Conservation (phyloP, 768 basidiomycete species). For the Imleria badia region DNA sequence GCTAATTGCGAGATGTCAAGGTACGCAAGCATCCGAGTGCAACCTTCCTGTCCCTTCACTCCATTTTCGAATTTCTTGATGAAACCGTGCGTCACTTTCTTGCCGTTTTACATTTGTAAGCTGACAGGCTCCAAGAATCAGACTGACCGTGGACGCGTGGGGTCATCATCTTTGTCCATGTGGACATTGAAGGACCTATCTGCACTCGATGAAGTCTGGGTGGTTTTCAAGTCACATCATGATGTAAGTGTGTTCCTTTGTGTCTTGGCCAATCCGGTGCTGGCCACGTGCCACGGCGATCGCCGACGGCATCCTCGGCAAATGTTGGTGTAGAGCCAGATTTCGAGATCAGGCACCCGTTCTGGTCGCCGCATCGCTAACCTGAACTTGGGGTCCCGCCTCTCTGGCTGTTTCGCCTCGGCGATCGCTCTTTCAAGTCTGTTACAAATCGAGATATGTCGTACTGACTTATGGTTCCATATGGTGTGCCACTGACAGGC, state of each 20-base stretch:
- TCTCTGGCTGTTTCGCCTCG: slow-evolving; percentile 10
- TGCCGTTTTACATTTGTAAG: not conserved
- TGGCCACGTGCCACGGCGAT: slow-evolving; percentile 5
- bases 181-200: slow-evolving; percentile 46
- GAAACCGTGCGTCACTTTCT: slow-evolving; percentile 16
- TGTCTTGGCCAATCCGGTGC: not conserved
- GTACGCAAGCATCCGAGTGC: slow-evolving; percentile 25
- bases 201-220: slow-evolving; percentile 45
- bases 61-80: slow-evolving; percentile 25
- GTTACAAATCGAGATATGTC: slow-evolving; percentile 11
- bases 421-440: slow-evolving; percentile 16
- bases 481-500: slow-evolving; percentile 42
- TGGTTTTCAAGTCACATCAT: slow-evolving; percentile 57
- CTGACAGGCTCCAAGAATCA: slow-evolving; percentile 15
- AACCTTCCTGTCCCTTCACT: slow-evolving; percentile 24
- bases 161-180: slow-evolving; percentile 44
- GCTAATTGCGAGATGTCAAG: slow-evolving; percentile 13
- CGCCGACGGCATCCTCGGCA: not conserved
- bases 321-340: slow-evolving; percentile 17
- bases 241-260: slow-evolving; percentile 45
- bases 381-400: not conserved
- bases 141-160: slow-evolving; percentile 2
- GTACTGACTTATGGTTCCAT: slow-evolving; percentile 13
- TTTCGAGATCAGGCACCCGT: slow-evolving; percentile 21
- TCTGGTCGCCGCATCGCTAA: slow-evolving; percentile 5